Conservation (phyloP, 148 eudicot species). For the Fagopyrum homotropicum region DNA sequence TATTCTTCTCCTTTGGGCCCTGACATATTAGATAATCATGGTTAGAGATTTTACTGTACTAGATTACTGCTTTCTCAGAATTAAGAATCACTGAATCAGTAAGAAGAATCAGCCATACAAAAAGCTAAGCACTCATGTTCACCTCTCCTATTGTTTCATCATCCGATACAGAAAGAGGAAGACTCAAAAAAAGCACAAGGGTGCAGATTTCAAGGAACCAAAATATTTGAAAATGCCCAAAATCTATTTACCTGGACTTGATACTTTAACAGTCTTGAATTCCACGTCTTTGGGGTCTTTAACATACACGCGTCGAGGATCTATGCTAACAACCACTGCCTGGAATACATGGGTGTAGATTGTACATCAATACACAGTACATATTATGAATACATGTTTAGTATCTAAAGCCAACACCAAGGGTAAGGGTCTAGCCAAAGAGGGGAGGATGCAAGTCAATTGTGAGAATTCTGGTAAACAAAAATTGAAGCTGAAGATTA, state of each 20-base stretch:
- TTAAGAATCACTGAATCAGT: background rate
- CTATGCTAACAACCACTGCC: conserved; percentile 99
- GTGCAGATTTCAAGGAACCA: background rate
- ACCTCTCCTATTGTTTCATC: background rate
- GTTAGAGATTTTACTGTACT: background rate
- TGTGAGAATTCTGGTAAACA: background rate
- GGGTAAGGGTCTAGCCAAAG: background rate
- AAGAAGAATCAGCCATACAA: background rate
- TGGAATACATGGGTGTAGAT: conserved; percentile 19
- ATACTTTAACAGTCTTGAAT: conserved; percentile 58
- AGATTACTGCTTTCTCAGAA: too few species aligned
- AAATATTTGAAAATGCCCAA: conserved; percentile 6
- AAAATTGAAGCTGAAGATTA: background rate
- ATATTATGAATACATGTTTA: background rate
- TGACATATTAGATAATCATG: conserved; percentile 25
- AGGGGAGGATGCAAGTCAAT: background rate
- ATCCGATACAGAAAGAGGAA: background rate
- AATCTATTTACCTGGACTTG: conserved; percentile 54
- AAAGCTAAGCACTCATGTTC: background rate
- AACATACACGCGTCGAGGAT: conserved; percentile 88
- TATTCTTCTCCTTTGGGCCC: conserved; percentile 96
- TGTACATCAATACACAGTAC: background rate
- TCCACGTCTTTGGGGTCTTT: conserved; percentile 51
- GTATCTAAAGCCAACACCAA: background rate
- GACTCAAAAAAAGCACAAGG: background rate